Percentiles rank a stretch among this genome's conserved stretches.
Evolutionary conservation across 116 monocot genomes (phyloP).

Genomic region (Iris pallida): DNA sequence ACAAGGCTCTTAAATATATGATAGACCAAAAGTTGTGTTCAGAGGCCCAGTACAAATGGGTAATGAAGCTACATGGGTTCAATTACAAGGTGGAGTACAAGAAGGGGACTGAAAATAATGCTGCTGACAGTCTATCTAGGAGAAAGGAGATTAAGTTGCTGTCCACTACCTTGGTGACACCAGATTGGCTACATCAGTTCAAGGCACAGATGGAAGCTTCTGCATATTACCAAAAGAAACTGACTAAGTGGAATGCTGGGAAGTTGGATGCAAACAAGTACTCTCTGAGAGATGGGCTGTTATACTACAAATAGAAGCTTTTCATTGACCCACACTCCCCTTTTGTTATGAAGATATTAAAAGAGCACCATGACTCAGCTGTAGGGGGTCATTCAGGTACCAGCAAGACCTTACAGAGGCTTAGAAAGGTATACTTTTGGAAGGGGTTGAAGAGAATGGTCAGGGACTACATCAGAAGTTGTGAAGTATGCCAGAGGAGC

Average conservation of each 20-base stretch:
- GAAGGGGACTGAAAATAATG: not conserved
- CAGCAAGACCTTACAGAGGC: too few species aligned
- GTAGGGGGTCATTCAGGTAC: not conserved
- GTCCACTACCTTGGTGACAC: too few species aligned
- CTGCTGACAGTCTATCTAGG: not conserved
- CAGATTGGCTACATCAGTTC: too few species aligned
- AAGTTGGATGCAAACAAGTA: not conserved
- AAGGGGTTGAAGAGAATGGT: not conserved
- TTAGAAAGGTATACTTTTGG: too few species aligned
- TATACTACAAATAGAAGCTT: not conserved
- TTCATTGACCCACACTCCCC: not conserved
- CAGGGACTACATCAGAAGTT: not conserved
- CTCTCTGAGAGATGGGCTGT: not conserved
- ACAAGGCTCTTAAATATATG: too few species aligned
- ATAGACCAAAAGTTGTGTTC: too few species aligned
- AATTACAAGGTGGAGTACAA: not conserved
- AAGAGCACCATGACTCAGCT: not conserved
- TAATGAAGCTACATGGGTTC: too few species aligned
- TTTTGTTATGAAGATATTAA: not conserved
- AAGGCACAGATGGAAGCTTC: too few species aligned
- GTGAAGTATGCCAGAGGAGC: constrained; percentile 6
- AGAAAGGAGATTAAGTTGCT: not conserved
- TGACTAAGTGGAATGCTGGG: not conserved
- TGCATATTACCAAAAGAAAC: too few species aligned
- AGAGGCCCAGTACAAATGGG: too few species aligned